phyloP scores from a whole-genome alignment of 2,329 filamentous ascomycete genomes.

The Xylaria arbuscula region DNA sequence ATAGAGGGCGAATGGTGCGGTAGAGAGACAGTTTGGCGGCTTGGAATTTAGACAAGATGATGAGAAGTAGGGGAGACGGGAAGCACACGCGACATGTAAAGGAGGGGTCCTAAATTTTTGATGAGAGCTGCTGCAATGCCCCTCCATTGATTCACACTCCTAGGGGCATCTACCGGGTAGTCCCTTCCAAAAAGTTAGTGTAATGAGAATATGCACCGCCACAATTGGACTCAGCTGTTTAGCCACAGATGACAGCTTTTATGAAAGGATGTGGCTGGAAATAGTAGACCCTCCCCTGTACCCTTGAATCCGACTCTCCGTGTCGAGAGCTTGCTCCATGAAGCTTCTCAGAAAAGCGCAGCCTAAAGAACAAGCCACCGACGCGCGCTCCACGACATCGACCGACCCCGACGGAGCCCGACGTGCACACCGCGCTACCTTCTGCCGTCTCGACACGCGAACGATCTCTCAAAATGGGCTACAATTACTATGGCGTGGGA shows the following conservation, averaged over 20 bases:
- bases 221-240: not conserved
- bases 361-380: conserved; percentile 23
- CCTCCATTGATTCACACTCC: conserved; percentile 40
- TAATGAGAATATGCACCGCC: not conserved
- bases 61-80: not conserved
- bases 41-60: not conserved
- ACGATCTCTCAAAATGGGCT: conserved; percentile 25
- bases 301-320: conserved; percentile 27
- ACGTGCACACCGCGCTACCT: conserved; percentile 26
- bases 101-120: conserved; percentile 29
- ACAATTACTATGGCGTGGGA: conserved; percentile 39
- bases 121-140: conserved; percentile 24
- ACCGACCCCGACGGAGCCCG: conserved; percentile 31
- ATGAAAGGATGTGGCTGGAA: conserved; percentile 4
- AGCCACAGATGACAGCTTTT: conserved; percentile 12
- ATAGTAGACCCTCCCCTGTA: not conserved
- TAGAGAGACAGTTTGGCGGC: conserved; percentile 55
- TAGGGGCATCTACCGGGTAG: conserved; percentile 13
- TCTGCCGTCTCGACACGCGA: conserved; percentile 19
- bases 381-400: conserved; percentile 25
- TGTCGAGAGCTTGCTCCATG: conserved; percentile 34
- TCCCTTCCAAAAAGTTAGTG: not conserved
- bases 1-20: conserved; percentile 49
- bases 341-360: conserved; percentile 36
- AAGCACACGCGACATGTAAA: not conserved